Base-by-base conservation (phyloP, 139 green algal species). In the Chlorella sp. region DNA sequence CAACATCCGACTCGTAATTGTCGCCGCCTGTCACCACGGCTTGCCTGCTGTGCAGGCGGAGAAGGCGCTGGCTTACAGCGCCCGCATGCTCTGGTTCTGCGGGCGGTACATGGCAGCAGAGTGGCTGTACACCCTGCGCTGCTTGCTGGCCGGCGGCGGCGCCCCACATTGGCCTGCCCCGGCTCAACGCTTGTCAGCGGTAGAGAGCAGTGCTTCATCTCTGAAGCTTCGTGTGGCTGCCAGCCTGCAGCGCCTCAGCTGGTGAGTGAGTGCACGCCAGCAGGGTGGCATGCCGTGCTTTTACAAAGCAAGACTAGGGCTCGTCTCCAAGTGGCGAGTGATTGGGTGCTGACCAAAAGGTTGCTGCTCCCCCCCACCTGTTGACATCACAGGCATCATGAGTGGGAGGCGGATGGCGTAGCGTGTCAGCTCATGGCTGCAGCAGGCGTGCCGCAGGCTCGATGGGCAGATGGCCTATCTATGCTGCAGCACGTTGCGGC, bases 381-480 rank as follows among this genome's bases (percentile, higher is more conserved):
- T 57, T 71, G n/a, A n/a, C n/a, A n/a, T n/a, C n/a, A n/a, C 71
- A 79, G 71, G 78, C 78, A 83, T 40, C 78, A 83, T 21, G 78
- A 83, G 78, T 39, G 14, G 9, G 78, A 83, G 11, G 78, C 78
- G 26, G 78, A 83, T 34, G 78, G 39, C 11, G 16, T 61, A 4
- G 78, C 78, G 5, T 83, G 78, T 40, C 48, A 26, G 34, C 48
- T 83, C 21, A 64, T 83, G 78, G 40, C 40, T 9, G 24, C 40
- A 9, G 78, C 78, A 16, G 78, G 78, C 37, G 78, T 83, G 78
- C 78, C 40, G 39, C 78, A 22, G 24, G 15, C 26, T 30, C 78
- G 37, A 9, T 83, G 78, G 78, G 5, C 40, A 16, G 78, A 60
- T 19, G 40, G 78, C 26, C 78, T 83, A 40, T 22, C 48, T 9